These are phyloP conservation scores for Microstegium vimineum DNA, from an alignment of 176 grass and related monocot species.

Conservation along the genomic window DNA sequence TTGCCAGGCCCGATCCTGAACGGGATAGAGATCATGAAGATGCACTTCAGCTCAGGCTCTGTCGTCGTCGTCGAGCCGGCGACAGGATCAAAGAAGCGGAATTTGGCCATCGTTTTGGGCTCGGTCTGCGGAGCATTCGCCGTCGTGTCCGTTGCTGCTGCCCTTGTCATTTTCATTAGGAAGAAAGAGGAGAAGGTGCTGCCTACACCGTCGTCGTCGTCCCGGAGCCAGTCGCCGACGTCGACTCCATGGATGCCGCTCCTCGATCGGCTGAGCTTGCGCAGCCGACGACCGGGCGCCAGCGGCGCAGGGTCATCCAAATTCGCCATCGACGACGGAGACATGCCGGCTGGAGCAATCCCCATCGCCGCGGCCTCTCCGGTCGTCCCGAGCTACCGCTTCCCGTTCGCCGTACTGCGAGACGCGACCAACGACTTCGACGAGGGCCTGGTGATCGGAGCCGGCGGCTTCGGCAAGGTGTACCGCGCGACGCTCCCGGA, in stretches of 20 bases:
- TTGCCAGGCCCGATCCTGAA: constrained; percentile 51
- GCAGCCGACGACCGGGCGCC: neutral
- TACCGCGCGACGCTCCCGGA: constrained; percentile 28
- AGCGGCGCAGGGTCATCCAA: neutral
- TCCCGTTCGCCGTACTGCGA: constrained; percentile 22
- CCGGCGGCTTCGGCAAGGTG: constrained; percentile 51
- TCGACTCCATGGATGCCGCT: constrained; percentile 38
- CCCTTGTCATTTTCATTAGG: constrained; percentile 1
- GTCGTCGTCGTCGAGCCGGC: constrained; percentile 35
- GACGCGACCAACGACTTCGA: constrained; percentile 39
- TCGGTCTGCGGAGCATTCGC: constrained; percentile 45
- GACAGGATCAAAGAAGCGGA: neutral
- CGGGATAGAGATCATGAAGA: constrained; percentile 75
- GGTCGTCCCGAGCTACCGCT: constrained; percentile 12
- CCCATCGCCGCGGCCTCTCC: neutral
- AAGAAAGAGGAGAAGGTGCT: constrained; percentile 10
- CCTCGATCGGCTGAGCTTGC: constrained; percentile 20
- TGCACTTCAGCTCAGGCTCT: constrained; percentile 27
- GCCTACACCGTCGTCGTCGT: neutral
- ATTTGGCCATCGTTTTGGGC: constrained; percentile 46
- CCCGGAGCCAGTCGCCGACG: neutral
- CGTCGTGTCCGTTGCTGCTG: constrained; percentile 13
- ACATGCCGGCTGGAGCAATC: neutral
- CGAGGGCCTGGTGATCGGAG: constrained; percentile 26
- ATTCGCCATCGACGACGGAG: neutral